phyloP scores from a whole-genome alignment of 2,329 filamentous ascomycete species.

The Metarhizium humberi region DNA sequence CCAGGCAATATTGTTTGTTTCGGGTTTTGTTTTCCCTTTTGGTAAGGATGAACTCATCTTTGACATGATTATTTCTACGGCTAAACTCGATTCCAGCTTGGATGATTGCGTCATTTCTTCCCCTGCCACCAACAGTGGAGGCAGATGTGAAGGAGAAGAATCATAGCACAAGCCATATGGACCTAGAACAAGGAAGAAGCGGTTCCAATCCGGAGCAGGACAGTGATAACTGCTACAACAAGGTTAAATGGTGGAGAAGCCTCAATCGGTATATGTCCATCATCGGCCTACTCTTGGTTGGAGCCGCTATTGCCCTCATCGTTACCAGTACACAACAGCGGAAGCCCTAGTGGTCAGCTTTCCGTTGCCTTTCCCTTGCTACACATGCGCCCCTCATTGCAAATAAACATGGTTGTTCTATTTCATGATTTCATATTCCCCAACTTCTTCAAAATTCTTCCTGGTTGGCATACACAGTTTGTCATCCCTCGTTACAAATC shows the following conservation, averaged over 20 bases:
- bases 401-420: too few relatives aligned
- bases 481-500: too few relatives aligned
- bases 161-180: constrained; percentile 29
- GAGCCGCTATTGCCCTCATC: constrained; percentile 39
- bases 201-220: constrained; percentile 26
- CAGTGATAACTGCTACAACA: constrained; percentile 38
- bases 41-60: constrained; percentile 34
- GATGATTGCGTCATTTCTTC: constrained; percentile 70
- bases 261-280: constrained; percentile 51
- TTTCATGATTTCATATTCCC: too few relatives aligned
- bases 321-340: constrained; percentile 45
- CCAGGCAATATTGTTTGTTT: constrained; percentile 65
- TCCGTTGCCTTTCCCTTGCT: neutral
- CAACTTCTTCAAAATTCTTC: too few relatives aligned
- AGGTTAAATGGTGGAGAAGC: constrained; percentile 50
- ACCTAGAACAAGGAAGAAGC: constrained; percentile 25
- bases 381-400: neutral
- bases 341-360: constrained; percentile 16
- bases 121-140: constrained; percentile 52
- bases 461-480: too few relatives aligned
- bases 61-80: constrained; percentile 10
- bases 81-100: constrained; percentile 44
- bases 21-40: constrained; percentile 71
- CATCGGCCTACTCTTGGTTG: constrained; percentile 44
- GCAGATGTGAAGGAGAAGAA: constrained; percentile 40